Base-by-base conservation (phyloP, 2,329 filamentous ascomycete genomes). In the Fusarium oligoseptatum region DNA sequence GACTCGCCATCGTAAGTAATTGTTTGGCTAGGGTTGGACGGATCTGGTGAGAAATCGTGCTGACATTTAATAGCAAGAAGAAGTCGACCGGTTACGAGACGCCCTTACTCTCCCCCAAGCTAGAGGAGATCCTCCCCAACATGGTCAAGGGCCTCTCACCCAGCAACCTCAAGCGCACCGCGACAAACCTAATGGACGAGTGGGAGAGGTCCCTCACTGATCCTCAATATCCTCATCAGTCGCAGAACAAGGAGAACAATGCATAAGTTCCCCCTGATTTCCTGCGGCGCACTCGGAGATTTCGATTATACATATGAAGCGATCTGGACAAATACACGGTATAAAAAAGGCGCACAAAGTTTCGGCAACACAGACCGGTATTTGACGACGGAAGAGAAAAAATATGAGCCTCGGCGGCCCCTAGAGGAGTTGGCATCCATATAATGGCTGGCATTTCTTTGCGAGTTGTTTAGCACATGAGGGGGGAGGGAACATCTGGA, bases 141-240 rank as follows among this genome's bases (percentile, higher is more conserved):
- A 89, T 92, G 57, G 88, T 97, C 66, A 92, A 92, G 80, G 91
- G 92, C 73, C 84, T 95, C 48, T 89, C 91, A 10, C 93, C 95
- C 0, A 92, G 91, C 76, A 95, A 94, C 77, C 85, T 98, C 76
- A 94, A 95, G 81, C 90, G 91, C 41, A 96, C 94, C 1, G 94
- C 95, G n/a, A 93, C 92, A 39, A 93, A 93, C 72, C 87, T 98
- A 67, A 95, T 98, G 91, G 93, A 92, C 74, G 95, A 98, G 80
- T 97, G 95, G 94, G 96, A 98, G 85, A 94, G 91, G 82, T 84
- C 83, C 5, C 76, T 84, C 50, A 75, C 77, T 7, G 74, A 81
- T 10, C 81, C 83, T 12, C 78, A 80, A 55, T 55, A 70, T 22
- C 75, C 73, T 39, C 76, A 78, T 71, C 74, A 78, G 43, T 57